These are phyloP conservation scores for Raffaelea ambrosiae DNA, from an alignment of 2,329 filamentous ascomycete species.

Conservation along the genomic window DNA sequence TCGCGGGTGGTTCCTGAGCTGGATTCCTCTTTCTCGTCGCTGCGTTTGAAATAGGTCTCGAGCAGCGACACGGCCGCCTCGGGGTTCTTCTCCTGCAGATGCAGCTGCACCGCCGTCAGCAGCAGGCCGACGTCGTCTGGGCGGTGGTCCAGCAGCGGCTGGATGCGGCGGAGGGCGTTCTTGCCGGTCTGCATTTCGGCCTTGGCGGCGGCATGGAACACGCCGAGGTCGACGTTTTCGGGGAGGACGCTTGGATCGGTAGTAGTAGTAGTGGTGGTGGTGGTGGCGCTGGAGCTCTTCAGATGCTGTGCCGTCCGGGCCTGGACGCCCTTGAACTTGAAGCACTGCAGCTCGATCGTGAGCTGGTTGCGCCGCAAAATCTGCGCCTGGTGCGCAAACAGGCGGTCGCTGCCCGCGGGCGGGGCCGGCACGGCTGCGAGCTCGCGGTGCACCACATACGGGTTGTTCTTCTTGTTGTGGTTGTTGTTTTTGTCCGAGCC, in stretches of 20 bases:
- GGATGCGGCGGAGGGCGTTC: slow-evolving; percentile 59
- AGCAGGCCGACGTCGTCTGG: slow-evolving; percentile 74
- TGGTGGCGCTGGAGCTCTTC: slow-evolving; percentile 18
- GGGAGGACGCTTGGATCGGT: slow-evolving; percentile 16
- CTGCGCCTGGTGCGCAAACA: slow-evolving; percentile 63
- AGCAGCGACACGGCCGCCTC: slow-evolving; percentile 67
- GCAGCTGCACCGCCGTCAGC: slow-evolving; percentile 73
- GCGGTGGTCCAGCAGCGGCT: slow-evolving; percentile 61
- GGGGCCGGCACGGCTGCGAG: slow-evolving; percentile 45
- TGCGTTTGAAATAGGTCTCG: slow-evolving; percentile 62
- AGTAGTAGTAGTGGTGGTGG: slow-evolving; percentile 16
- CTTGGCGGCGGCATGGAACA: slow-evolving; percentile 63
- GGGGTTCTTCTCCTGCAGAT: slow-evolving; percentile 66
- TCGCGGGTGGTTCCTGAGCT: slow-evolving; percentile 41
- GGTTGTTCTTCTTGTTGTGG: slow-evolving; percentile 38
- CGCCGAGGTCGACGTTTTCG: slow-evolving; percentile 33
- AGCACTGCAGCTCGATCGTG: slow-evolving; percentile 54
- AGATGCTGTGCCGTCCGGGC: slow-evolving; percentile 36
- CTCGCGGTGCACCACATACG: slow-evolving; percentile 58
- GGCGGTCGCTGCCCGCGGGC: slow-evolving; percentile 47
- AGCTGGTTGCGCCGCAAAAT: slow-evolving; percentile 55
- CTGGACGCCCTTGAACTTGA: slow-evolving; percentile 58
- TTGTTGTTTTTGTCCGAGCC: slow-evolving; percentile 12
- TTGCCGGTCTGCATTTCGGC: slow-evolving; percentile 56
- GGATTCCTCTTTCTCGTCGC: slow-evolving; percentile 44